A percentile compares a stretch with the other conserved stretches of the same genome.
Evolutionary conservation across 345 rosid genomes (phyloP).

Genomic region (Euphorbia peplus): DNA sequence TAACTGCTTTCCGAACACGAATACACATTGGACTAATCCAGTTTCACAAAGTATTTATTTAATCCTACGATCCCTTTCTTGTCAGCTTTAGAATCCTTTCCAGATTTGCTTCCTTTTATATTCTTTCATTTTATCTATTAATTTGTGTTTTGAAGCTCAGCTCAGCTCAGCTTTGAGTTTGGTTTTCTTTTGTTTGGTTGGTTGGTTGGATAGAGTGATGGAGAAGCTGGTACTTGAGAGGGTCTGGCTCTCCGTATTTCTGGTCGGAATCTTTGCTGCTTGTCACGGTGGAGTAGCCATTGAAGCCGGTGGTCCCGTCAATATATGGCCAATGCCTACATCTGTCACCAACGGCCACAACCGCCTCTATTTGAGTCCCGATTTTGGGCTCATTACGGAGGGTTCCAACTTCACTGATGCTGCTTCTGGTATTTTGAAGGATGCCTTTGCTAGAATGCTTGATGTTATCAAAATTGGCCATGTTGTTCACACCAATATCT

Average conservation of each 20-base stretch:
- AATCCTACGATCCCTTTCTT: not conserved
- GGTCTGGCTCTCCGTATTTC: not conserved
- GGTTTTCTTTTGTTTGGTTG: not conserved
- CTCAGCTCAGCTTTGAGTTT: not conserved
- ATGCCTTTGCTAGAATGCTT: constrained; percentile 55
- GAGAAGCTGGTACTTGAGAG: not conserved
- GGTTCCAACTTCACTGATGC: constrained; percentile 36
- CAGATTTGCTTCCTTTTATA: not conserved
- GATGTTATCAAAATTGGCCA: constrained; percentile 38
- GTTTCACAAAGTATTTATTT: no score
- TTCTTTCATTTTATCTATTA: no score
- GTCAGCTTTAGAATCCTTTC: not conserved
- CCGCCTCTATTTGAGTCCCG: constrained; percentile 28
- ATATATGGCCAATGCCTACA: constrained; percentile 22
- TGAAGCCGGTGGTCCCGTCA: no score
- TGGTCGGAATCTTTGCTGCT: not conserved
- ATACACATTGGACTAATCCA: no score
- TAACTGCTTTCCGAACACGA: no score
- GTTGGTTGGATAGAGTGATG: not conserved
- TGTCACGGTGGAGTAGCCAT: not conserved
- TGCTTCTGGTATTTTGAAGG: constrained; percentile 41
- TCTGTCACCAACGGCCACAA: constrained; percentile 40
- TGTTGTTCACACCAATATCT: constrained; percentile 29
- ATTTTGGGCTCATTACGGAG: constrained; percentile 36
- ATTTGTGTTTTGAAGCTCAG: not conserved